Evolutionary conservation across 495 filamentous ascomycete species (phyloP).

Genomic region (Parmelia sp.): DNA sequence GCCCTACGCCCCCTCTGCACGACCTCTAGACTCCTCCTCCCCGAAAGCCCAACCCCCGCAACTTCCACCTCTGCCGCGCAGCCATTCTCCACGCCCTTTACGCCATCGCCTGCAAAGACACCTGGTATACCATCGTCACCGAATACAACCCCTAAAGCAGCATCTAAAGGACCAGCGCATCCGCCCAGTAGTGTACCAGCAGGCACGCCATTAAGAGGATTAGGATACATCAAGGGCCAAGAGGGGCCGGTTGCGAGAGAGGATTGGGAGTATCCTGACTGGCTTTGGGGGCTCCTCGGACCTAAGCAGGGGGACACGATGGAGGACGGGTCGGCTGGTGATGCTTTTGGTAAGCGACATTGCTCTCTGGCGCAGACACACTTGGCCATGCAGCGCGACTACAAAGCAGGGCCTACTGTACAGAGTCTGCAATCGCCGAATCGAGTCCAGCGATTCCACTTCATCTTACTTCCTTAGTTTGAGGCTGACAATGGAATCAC

Average conservation of each 20-base stretch:
- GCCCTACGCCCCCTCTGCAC: slow-evolving; percentile 32
- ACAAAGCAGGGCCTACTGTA: neutral
- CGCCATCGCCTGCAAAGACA: slow-evolving; percentile 44
- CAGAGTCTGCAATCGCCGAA: neutral
- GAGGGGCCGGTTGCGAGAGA: slow-evolving; percentile 63
- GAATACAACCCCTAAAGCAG: slow-evolving; percentile 25
- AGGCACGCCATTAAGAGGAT: slow-evolving; percentile 67
- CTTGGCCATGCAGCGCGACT: neutral
- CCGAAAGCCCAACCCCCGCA: slow-evolving; percentile 38
- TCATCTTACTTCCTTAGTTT: neutral
- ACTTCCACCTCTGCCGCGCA: slow-evolving; percentile 46
- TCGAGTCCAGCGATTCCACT: neutral
- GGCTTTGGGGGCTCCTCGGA: slow-evolving; percentile 78
- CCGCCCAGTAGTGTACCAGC: slow-evolving; percentile 49
- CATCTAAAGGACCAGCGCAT: slow-evolving; percentile 25
- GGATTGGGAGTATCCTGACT: slow-evolving; percentile 82
- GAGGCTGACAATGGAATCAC: neutral
- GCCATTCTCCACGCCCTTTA: slow-evolving; percentile 46
- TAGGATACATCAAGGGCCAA: slow-evolving; percentile 78
- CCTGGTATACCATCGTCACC: slow-evolving; percentile 31
- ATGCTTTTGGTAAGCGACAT: slow-evolving; percentile 12
- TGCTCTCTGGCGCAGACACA: neutral
- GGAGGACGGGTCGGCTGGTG: slow-evolving; percentile 31
- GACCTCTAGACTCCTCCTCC: slow-evolving; percentile 30
- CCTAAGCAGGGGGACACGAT: slow-evolving; percentile 35